phyloP scores from a whole-genome alignment of 495 filamentous ascomycete species.

The Penicillium parvum region DNA sequence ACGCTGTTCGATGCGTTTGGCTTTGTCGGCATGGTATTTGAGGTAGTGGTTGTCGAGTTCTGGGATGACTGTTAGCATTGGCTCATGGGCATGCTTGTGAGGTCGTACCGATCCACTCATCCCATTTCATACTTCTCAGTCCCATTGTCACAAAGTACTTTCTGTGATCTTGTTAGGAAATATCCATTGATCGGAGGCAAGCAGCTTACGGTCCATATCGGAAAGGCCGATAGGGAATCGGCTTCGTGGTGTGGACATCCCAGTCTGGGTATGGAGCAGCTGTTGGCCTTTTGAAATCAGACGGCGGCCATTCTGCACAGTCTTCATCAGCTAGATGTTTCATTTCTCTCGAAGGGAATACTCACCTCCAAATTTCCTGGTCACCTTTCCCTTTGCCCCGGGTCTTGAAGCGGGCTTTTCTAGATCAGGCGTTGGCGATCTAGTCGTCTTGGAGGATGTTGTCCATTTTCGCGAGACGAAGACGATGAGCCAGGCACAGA shows the following conservation, averaged over 20 bases:
- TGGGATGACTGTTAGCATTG: constrained; percentile 9
- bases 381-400: constrained; percentile 13
- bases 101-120: constrained; percentile 69
- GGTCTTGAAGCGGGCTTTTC: constrained; percentile 21
- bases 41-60: constrained; percentile 82
- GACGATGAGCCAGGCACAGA: constrained; percentile 19
- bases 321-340: not conserved
- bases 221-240: constrained; percentile 81
- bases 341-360: not conserved
- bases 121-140: constrained; percentile 68
- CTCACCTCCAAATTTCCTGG: constrained; percentile 35
- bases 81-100: too few relatives aligned
- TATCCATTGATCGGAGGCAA: too few relatives aligned
- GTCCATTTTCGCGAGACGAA: constrained; percentile 25
- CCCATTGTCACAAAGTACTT: constrained; percentile 81
- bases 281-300: constrained; percentile 62
- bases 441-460: constrained; percentile 3
- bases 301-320: constrained; percentile 61
- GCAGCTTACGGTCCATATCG: constrained; percentile 70
- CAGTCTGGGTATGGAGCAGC: constrained; percentile 67
- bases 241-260: constrained; percentile 67
- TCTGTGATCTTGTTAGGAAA: constrained; percentile 19
- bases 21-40: constrained; percentile 72
- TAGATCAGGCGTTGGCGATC: constrained; percentile 22
- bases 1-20: constrained; percentile 63